These are phyloP conservation scores for Tanacetum coccineum DNA, from an alignment of 129 eudicot species.

Conservation along the genomic window DNA sequence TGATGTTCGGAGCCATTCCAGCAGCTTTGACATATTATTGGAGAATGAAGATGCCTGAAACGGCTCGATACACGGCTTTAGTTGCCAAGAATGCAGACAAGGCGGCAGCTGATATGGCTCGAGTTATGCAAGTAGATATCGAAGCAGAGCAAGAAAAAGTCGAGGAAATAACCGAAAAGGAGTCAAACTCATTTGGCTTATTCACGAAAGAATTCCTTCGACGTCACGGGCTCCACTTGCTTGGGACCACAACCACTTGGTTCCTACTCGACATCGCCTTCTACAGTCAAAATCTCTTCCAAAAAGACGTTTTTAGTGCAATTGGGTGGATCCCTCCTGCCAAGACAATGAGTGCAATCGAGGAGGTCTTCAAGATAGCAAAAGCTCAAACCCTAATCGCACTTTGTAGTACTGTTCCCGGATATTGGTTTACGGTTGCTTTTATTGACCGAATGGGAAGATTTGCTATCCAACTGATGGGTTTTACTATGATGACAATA, in stretches of 20 bases:
- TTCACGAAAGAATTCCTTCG: conserved; percentile 46
- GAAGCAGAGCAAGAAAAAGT: conserved; percentile 40
- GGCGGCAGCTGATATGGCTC: conserved; percentile 66
- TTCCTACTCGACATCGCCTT: conserved; percentile 69
- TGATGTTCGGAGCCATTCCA: conserved; percentile 39
- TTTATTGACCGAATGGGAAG: conserved; percentile 56
- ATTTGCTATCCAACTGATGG: conserved; percentile 53
- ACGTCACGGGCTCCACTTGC: conserved; percentile 67
- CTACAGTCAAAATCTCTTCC: conserved; percentile 69
- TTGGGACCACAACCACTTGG: conserved; percentile 66
- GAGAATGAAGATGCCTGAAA: conserved; percentile 44
- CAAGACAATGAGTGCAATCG: conserved; percentile 50
- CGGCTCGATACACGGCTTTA: conserved; percentile 35
- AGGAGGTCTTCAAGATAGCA: conserved; percentile 58
- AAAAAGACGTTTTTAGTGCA: conserved; percentile 61
- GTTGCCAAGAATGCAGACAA: conserved; percentile 36
- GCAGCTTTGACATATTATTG: conserved; percentile 37
- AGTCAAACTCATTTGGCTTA: conserved; percentile 36
- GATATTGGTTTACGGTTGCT: conserved; percentile 76
- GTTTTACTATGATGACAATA: conserved; percentile 65
- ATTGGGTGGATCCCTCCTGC: conserved; percentile 57
- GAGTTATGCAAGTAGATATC: conserved; percentile 49
- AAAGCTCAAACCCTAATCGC: conserved; percentile 77
- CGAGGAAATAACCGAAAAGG: conserved; percentile 16
- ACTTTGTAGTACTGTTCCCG: conserved; percentile 68